Percentiles rank a stretch among this genome's conserved stretches.
phyloP scores from a whole-genome alignment of 495 filamentous ascomycete genomes.

The Neurospora sp. region DNA sequence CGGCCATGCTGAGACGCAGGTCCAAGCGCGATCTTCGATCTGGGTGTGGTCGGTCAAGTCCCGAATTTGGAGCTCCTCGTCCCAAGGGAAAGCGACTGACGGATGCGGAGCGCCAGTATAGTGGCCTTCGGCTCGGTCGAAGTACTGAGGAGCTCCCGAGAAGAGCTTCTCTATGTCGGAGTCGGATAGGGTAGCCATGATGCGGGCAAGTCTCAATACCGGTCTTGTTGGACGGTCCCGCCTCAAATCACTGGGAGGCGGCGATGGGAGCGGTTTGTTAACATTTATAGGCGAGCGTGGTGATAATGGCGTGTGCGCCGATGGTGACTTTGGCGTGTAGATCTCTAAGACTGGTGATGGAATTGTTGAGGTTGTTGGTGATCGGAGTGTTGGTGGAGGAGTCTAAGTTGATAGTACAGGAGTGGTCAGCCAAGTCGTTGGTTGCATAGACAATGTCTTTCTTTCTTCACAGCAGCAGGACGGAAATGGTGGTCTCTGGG shows the following conservation, averaged over 20 bases:
- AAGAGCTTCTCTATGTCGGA: constrained; percentile 59
- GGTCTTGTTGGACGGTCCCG: constrained; percentile 28
- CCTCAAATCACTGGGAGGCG: constrained; percentile 35
- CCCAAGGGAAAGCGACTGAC: constrained; percentile 60
- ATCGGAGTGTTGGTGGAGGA: background rate
- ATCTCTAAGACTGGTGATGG: constrained; percentile 8
- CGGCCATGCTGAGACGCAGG: constrained; percentile 39
- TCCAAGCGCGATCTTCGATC: constrained; percentile 47
- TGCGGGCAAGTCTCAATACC: constrained; percentile 38
- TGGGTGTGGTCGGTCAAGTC: constrained; percentile 53
- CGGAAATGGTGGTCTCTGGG: background rate
- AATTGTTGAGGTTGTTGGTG: background rate
- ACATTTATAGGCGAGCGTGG: constrained; percentile 31
- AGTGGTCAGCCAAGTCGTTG: constrained; percentile 12
- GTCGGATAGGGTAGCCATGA: constrained; percentile 47
- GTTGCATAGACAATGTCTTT: background rate
- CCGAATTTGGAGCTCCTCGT: constrained; percentile 50
- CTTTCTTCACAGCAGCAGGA: background rate
- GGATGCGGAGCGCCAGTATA: constrained; percentile 48
- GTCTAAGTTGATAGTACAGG: constrained; percentile 2
- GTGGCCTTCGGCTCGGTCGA: constrained; percentile 45
- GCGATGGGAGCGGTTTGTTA: constrained; percentile 44
- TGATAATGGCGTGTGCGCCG: constrained; percentile 20
- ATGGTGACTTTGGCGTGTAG: constrained; percentile 5
- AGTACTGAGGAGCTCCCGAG: constrained; percentile 69